Evolutionary conservation across 2,329 filamentous ascomycete species (phyloP).

Genomic region (Colletotrichum paranaense): DNA sequence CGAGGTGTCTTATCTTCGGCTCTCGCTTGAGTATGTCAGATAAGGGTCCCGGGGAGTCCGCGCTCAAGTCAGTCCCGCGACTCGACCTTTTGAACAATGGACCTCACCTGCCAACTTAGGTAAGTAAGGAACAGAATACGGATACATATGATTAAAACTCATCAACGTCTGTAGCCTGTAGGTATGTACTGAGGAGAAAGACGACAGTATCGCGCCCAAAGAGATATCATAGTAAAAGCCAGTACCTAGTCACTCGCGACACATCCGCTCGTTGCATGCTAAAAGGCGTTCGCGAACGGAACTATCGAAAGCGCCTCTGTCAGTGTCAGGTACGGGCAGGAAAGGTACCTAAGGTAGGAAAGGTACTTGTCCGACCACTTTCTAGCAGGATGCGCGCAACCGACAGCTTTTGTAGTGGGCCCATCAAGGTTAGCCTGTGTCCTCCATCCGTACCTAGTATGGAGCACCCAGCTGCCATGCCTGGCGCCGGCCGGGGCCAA

Average conservation of each 20-base stretch:
- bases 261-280: not conserved
- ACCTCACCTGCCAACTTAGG: not conserved
- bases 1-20: conserved; percentile 7
- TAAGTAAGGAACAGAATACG: no score
- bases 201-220: not conserved
- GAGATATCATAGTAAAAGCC: not conserved
- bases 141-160: no score
- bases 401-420: conserved; percentile 8
- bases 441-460: not conserved
- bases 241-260: not conserved
- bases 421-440: not conserved
- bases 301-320: not conserved
- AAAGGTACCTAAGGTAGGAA: not conserved
- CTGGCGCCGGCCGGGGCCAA: conserved; percentile 21
- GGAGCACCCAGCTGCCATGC: not conserved
- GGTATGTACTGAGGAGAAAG: no score
- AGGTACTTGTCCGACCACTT: not conserved
- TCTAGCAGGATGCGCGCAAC: not conserved
- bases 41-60: not conserved
- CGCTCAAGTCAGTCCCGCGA: not conserved
- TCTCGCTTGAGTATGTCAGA: not conserved
- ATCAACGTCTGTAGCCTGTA: no score
- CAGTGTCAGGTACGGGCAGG: not conserved
- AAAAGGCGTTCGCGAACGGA: no score
- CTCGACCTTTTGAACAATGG: not conserved